Evolutionary conservation across 1,284 basidiomycete species (phyloP), one percentile per base, ranked within the genome.

Genomic region (Exsudoporus floridanus): DNA sequence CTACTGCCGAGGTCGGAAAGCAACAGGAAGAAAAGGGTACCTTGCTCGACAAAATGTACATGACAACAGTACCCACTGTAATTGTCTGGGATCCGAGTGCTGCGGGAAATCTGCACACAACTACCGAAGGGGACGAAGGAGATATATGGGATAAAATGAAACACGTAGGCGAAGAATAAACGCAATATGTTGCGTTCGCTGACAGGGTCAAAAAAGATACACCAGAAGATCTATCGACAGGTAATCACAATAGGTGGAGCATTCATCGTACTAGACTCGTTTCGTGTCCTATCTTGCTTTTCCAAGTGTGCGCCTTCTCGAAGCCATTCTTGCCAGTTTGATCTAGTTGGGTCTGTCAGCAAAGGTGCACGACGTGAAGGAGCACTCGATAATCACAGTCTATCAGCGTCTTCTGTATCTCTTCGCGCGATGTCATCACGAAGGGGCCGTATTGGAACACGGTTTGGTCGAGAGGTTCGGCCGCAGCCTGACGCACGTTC

Each of bases 361-460:
- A 34, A 37, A 19, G 28, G 42, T 40, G 12, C 34, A 18, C 23
- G 44, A 38, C 12, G 27, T 8, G 37, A 18, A 34, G 35, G 38
- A 36, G 36, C 37, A 25, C 27, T 16, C 23, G 34, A 41, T 27
- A 70, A 80, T 74, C 64, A 85, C 86, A 97, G 67, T 98, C 95
- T 39, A 83, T 64, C 52, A 98, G 71, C 0, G 94, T 92, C 66
- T 90, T 77, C 64, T 88, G 82, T 31, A 96, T 92, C 61, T 94
- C 94, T 56, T 88, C 81, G 14, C 77, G 75, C 4, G 78, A 83
- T 8, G 88, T 93, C 82, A 94, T 88, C 12, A 96, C 94, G 66
- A 90, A 91, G 10, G 91, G 90, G 7, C 92, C 92, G 60, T 94
- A 87, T 67, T 96, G 94, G 50, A 92, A 79, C 4, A 97, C 90